phyloP scores from a whole-genome alignment of 148 eudicot species.

The Salicornia ramosissima region DNA sequence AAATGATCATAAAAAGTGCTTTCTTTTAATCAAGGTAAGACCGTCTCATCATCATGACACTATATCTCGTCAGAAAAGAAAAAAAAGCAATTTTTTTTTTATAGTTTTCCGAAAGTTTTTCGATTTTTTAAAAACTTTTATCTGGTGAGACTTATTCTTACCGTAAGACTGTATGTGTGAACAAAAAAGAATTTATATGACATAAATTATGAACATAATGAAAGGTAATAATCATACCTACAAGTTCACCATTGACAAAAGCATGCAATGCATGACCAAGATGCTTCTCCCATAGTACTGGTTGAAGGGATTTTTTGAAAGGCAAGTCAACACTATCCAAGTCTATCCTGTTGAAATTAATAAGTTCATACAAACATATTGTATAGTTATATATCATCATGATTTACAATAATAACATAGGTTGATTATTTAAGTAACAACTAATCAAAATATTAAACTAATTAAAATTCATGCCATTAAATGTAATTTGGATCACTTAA shows the following conservation, averaged over 20 bases:
- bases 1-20: not conserved
- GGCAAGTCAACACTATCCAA: slow-evolving; percentile 64
- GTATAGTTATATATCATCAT: not conserved
- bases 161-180: too few relatives aligned
- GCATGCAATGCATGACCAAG: slow-evolving; percentile 70
- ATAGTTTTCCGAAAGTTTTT: too few relatives aligned
- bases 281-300: slow-evolving; percentile 53
- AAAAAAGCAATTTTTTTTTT: too few relatives aligned
- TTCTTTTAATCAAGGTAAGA: too few relatives aligned
- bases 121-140: too few relatives aligned
- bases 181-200: not conserved
- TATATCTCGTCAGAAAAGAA: too few relatives aligned
- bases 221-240: slow-evolving; percentile 38
- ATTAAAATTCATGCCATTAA: too few relatives aligned
- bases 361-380: not conserved
- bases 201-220: not conserved
- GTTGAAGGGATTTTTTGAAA: slow-evolving; percentile 41
- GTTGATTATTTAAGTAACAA: too few relatives aligned
- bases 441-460: too few relatives aligned
- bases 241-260: slow-evolving; percentile 68
- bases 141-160: too few relatives aligned
- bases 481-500: not conserved
- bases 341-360: slow-evolving; percentile 38
- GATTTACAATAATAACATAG: too few relatives aligned
- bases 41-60: too few relatives aligned